A percentile compares a stretch with the other conserved stretches of the same genome.
phyloP scores from a whole-genome alignment of 225 moss, liverwort and hornwort species.

The Marchantia paleacea region DNA sequence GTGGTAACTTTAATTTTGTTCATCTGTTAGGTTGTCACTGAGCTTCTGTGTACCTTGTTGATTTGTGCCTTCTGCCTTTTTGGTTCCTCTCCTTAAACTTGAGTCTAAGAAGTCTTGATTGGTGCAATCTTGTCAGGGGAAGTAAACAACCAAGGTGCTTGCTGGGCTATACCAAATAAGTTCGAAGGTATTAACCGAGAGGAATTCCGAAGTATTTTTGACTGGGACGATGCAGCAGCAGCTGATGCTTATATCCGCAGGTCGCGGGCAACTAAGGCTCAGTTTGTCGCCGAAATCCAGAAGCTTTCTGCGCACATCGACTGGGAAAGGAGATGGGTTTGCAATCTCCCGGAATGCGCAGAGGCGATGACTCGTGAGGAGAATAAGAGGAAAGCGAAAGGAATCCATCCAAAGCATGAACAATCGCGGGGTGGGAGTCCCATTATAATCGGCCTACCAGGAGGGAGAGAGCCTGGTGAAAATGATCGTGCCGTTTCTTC shows the following conservation, averaged over 20 bases:
- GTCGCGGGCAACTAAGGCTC: neutral
- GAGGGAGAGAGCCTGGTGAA: slow-evolving; percentile 1
- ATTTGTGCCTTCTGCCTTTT: neutral
- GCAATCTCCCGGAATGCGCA: slow-evolving; percentile 31
- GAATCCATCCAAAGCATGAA: slow-evolving; percentile 3
- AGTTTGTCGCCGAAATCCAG: neutral
- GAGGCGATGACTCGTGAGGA: slow-evolving; percentile 14
- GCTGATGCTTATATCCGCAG: neutral
- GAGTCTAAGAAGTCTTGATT: neutral
- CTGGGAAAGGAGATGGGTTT: slow-evolving; percentile 25
- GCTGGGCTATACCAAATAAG: slow-evolving; percentile 15
- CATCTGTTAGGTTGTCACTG: neutral
- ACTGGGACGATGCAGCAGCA: slow-evolving; percentile 40
- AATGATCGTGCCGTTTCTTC: slow-evolving; percentile 11
- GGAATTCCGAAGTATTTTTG: slow-evolving; percentile 27
- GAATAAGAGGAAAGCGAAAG: slow-evolving; percentile 17
- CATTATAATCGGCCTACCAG: slow-evolving; percentile 37
- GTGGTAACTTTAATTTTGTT: neutral
- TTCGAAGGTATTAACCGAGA: slow-evolving; percentile 15
- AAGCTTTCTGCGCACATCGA: slow-evolving; percentile 15
- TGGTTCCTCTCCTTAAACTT: neutral
- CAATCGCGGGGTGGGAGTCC: slow-evolving; percentile 1
- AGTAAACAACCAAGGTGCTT: slow-evolving; percentile 4
- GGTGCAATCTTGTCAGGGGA: neutral
- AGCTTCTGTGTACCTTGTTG: neutral